Percentiles rank a stretch among this genome's conserved stretches.
These are phyloP conservation scores for Meira nashicola DNA, from an alignment of 1,284 basidiomycete species.

Conservation along the genomic window DNA sequence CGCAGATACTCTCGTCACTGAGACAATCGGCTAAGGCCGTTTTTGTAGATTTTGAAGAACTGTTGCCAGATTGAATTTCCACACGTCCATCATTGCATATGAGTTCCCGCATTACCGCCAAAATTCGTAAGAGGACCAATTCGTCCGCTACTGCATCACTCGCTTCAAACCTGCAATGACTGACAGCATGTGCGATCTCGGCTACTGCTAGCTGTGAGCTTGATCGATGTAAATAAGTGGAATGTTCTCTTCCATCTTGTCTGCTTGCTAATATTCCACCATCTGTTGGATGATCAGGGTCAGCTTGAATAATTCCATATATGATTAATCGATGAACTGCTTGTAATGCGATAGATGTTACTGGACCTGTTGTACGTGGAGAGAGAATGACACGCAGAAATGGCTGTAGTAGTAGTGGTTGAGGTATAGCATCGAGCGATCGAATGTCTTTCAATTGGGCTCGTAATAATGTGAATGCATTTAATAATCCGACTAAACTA, in stretches of 20 bases:
- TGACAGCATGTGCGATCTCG: slow-evolving; percentile 81
- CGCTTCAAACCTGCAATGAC: slow-evolving; percentile 96
- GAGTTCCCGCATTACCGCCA: slow-evolving; percentile 78
- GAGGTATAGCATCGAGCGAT: slow-evolving; percentile 31
- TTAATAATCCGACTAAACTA: slow-evolving; percentile 62
- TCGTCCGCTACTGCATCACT: slow-evolving; percentile 81
- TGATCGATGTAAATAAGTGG: slow-evolving; percentile 11
- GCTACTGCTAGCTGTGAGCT: slow-evolving; percentile 61
- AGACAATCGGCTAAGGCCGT: slow-evolving; percentile 37
- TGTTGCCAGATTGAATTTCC: background rate
- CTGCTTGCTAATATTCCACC: background rate
- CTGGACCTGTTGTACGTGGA: slow-evolving; percentile 84
- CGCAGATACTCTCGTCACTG: slow-evolving; percentile 87
- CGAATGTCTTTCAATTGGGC: slow-evolving; percentile 67
- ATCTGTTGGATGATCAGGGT: background rate
- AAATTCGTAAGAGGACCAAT: slow-evolving; percentile 84
- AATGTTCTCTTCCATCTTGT: background rate
- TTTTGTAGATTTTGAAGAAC: background rate
- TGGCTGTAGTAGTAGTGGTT: slow-evolving; percentile 33
- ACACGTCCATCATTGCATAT: slow-evolving; percentile 60
- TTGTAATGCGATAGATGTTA: slow-evolving; percentile 81
- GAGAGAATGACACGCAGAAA: slow-evolving; percentile 92
- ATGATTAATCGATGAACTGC: slow-evolving; percentile 81
- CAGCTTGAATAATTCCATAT: slow-evolving; percentile 66
- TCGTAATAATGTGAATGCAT: slow-evolving; percentile 80